Conservation (phyloP, 1,284 basidiomycete genomes). For the Cryptococcus jaspeensis region DNA sequence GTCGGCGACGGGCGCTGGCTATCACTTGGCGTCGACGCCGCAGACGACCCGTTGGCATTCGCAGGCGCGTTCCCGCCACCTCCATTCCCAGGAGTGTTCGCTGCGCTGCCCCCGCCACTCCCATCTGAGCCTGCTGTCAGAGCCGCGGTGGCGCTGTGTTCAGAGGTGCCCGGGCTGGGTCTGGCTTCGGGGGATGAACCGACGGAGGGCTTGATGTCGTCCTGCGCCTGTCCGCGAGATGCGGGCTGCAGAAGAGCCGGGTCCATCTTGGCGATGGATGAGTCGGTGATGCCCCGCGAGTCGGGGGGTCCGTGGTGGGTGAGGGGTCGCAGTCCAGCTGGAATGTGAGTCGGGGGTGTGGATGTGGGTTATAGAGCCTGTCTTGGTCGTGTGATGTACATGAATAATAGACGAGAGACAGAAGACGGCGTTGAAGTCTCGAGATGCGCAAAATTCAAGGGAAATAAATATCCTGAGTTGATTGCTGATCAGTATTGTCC, state of each 20-base stretch:
- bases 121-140: too few relatives aligned
- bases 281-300: too few relatives aligned
- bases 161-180: not conserved
- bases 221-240: not conserved
- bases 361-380: not conserved
- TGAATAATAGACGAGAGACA: too few relatives aligned
- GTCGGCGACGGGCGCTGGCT: too few relatives aligned
- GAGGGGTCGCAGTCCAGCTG: not conserved
- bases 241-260: conserved; percentile 15
- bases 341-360: not conserved
- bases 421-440: too few relatives aligned
- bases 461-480: too few relatives aligned
- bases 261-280: conserved; percentile 12
- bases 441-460: too few relatives aligned
- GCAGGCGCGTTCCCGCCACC: not conserved
- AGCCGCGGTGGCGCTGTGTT: not conserved
- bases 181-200: conserved; percentile 8
- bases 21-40: too few relatives aligned
- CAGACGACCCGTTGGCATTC: too few relatives aligned
- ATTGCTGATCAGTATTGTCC: too few relatives aligned
- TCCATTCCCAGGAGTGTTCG: not conserved
- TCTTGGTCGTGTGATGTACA: conserved; percentile 4
- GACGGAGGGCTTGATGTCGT: not conserved
- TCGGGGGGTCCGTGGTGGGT: too few relatives aligned
- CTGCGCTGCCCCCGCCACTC: not conserved